Evolutionary conservation across 768 basidiomycete genomes (phyloP).

Genomic region (Leccinum broughii): DNA sequence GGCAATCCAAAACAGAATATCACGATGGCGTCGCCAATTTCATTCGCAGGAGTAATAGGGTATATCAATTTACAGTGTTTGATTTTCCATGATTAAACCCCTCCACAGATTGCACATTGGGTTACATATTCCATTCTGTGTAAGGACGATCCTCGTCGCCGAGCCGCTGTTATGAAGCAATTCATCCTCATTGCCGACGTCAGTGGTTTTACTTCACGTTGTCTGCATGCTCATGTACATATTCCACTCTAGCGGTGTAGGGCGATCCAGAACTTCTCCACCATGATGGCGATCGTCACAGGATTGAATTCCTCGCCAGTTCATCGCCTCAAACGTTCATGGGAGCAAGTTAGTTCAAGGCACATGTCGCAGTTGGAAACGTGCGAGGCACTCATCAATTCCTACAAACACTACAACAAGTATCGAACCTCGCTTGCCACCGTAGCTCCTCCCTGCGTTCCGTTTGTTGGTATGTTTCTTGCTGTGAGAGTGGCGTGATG

Average conservation of each 20-base stretch:
- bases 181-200: constrained; percentile 69
- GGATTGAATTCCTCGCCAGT: constrained; percentile 68
- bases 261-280: constrained; percentile 64
- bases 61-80: constrained; percentile 26
- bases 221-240: constrained; percentile 3
- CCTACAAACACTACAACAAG: constrained; percentile 67
- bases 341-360: constrained; percentile 54
- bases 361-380: constrained; percentile 49
- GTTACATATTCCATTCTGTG: constrained; percentile 57
- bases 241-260: constrained; percentile 50
- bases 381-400: constrained; percentile 60
- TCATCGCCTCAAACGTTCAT: constrained; percentile 62
- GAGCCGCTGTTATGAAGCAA: constrained; percentile 62
- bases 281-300: constrained; percentile 66
- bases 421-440: constrained; percentile 55
- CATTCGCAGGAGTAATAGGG: constrained; percentile 59
- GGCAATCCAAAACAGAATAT: constrained; percentile 42
- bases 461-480: constrained; percentile 58
- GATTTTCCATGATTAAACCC: background rate
- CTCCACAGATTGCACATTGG: constrained; percentile 55
- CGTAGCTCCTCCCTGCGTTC: constrained; percentile 65
- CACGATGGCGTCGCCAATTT: constrained; percentile 56
- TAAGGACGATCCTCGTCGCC: constrained; percentile 57
- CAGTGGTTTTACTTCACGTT: constrained; percentile 21
- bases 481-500: background rate